Conservation (phyloP, 2,329 filamentous ascomycete genomes). For the Arthrinium puccinioides region DNA sequence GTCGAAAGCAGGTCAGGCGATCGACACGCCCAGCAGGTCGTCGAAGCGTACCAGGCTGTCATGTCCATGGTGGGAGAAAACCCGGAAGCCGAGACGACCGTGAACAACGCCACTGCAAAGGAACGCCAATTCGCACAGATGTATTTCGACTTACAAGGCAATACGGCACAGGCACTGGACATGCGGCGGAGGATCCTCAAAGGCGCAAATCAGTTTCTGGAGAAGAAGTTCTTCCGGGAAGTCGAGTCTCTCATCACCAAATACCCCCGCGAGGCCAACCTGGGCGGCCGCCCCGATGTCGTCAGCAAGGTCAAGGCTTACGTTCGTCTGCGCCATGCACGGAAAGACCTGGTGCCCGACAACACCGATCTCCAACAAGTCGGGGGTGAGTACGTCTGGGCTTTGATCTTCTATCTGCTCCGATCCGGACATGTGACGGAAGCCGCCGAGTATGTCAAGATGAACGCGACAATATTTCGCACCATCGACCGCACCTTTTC, state of each 20-base stretch:
- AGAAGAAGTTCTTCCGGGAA: constrained; percentile 71
- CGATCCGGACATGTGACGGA: constrained; percentile 78
- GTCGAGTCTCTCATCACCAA: constrained; percentile 72
- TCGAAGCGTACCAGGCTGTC: constrained; percentile 77
- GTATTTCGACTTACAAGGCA: constrained; percentile 69
- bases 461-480: constrained; percentile 73
- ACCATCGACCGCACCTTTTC: constrained; percentile 87
- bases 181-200: constrained; percentile 74
- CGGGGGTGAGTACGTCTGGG: constrained; percentile 83
- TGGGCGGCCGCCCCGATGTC: constrained; percentile 81
- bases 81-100: constrained; percentile 47
- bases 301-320: constrained; percentile 90
- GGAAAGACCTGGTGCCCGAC: constrained; percentile 79
- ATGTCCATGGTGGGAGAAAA: constrained; percentile 73
- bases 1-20: constrained; percentile 66
- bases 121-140: constrained; percentile 70
- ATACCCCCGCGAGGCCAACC: constrained; percentile 79
- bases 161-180: constrained; percentile 54
- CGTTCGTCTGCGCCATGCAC: constrained; percentile 69
- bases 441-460: constrained; percentile 78
- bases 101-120: constrained; percentile 57
- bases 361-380: constrained; percentile 74
- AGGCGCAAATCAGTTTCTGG: constrained; percentile 73
- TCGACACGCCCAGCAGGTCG: constrained; percentile 64
- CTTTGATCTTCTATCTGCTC: constrained; percentile 85